Base-by-base conservation (phyloP, 108 stramenopile genomes). In the Conticribra weissflogii region DNA sequence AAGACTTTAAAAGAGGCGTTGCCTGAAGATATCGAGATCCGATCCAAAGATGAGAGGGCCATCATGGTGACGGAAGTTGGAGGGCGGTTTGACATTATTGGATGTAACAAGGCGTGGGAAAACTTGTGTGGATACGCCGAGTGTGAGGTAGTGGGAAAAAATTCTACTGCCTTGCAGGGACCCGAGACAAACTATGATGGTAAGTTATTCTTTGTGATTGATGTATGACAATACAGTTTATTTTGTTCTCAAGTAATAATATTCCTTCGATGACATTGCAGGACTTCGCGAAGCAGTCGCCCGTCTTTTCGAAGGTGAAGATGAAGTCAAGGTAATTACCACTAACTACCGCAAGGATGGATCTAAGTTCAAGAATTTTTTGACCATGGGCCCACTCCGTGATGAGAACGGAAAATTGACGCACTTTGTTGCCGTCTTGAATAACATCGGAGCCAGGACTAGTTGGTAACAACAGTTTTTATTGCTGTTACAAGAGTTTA, bases 81-180 rank as follows among this genome's bases (percentile, higher is more conserved):
- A n/a, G 28, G 49, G 4, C 24, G 27, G 12, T 64, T 32, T 23
- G 19, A 61, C 27, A 62, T 72, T 28, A 62, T 72, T 29, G 71
- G 71, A 34, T 72, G 71, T 23, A 72, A 72, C 29, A 29, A 68
- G 44, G 60, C 71, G 0, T 72, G 71, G 71, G 71, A 72, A 32
- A 62, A 72, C 36, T 45, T 72, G 2, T 72, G 71, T 34, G 71
- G 71, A 0, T 72, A 63, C 18, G 53, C 51, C 3, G 71, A 72
- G 17, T 55, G 46, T 12, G 71, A 72, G 46, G 54, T 62, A 15
- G 44, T 62, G 44, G 71, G 71, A 0, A 54, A 62, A 45, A 44
- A 54, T n/a, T 62, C 61, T 18, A 56, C 71, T 8, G 17, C 44
- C 18, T 44, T 72, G 16, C 71, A 72, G 29, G 71, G 71, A 14